phyloP scores from a whole-genome alignment of 148 eudicot species.

The Chenopodium formosanum region DNA sequence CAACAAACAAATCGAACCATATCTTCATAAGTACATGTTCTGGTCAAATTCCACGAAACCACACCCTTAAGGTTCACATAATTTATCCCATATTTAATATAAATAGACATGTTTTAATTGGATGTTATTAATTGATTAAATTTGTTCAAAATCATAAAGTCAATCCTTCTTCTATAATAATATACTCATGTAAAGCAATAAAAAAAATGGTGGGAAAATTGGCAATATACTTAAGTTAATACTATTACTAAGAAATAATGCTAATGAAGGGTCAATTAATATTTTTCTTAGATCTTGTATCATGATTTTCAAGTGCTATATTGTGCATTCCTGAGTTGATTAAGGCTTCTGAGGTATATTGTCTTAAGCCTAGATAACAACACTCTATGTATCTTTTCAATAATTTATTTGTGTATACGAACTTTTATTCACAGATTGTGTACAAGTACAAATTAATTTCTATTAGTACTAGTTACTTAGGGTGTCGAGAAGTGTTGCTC shows the following conservation, averaged over 20 bases:
- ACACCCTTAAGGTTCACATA: not conserved
- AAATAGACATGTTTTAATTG: too few relatives aligned
- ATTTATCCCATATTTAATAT: not conserved
- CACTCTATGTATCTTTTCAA: too few relatives aligned
- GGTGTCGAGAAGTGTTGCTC: slow-evolving; percentile 26
- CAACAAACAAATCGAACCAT: not conserved
- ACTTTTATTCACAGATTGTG: not conserved
- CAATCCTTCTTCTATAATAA: too few relatives aligned
- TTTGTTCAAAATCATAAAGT: not conserved
- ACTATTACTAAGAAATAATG: too few relatives aligned
- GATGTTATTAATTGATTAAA: not conserved
- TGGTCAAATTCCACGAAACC: not conserved
- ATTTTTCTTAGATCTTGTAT: too few relatives aligned
- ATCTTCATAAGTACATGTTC: not conserved
- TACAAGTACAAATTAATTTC: not conserved
- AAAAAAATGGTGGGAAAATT: not conserved
- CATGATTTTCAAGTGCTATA: not conserved
- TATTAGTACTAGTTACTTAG: slow-evolving; percentile 12
- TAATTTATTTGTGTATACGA: not conserved
- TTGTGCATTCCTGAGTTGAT: not conserved
- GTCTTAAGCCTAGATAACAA: too few relatives aligned
- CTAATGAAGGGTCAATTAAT: too few relatives aligned
- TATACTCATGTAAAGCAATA: too few relatives aligned
- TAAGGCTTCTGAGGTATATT: too few relatives aligned
- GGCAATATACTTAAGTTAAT: not conserved